Conservation (phyloP, 345 rosid genomes). For the Eucalyptus erythrocorys region DNA sequence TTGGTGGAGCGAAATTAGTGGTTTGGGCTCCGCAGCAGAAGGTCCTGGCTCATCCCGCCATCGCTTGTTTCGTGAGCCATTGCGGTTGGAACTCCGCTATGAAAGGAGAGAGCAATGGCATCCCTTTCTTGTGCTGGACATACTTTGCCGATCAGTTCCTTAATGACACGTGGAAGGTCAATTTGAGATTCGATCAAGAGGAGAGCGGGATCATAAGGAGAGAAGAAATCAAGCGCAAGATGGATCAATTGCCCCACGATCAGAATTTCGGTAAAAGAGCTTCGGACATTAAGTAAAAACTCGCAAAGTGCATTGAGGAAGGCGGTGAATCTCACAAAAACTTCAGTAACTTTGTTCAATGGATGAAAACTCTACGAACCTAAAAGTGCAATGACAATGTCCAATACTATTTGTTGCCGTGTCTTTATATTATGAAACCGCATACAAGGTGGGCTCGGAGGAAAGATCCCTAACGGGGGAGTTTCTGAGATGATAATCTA, state of each 20-base stretch:
- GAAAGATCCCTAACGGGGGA: neutral
- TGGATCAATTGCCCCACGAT: neutral
- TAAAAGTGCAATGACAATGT: neutral
- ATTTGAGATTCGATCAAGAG: constrained; percentile 1
- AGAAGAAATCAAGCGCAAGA: constrained; percentile 3
- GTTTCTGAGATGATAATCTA: neutral
- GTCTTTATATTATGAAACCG: neutral
- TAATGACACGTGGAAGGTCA: constrained; percentile 12
- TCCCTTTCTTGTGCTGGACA: constrained; percentile 21
- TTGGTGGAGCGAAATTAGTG: neutral
- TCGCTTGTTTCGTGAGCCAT: constrained; percentile 25
- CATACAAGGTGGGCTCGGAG: neutral
- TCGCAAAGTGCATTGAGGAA: neutral
- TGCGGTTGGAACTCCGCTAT: constrained; percentile 30
- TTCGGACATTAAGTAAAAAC: neutral
- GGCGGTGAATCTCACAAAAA: neutral
- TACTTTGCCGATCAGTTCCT: constrained; percentile 22
- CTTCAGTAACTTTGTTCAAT: neutral
- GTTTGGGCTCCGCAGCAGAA: constrained; percentile 23
- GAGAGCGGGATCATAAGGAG: constrained; percentile 6
- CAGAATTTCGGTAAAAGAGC: neutral
- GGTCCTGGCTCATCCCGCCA: constrained; percentile 12
- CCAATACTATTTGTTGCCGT: neutral
- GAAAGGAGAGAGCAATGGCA: constrained; percentile 17
- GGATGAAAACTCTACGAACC: neutral